A percentile compares a stretch with the other conserved stretches of the same genome.
These are phyloP conservation scores for Tricholoma saponaceum DNA, from an alignment of 768 basidiomycete species.

Conservation along the genomic window DNA sequence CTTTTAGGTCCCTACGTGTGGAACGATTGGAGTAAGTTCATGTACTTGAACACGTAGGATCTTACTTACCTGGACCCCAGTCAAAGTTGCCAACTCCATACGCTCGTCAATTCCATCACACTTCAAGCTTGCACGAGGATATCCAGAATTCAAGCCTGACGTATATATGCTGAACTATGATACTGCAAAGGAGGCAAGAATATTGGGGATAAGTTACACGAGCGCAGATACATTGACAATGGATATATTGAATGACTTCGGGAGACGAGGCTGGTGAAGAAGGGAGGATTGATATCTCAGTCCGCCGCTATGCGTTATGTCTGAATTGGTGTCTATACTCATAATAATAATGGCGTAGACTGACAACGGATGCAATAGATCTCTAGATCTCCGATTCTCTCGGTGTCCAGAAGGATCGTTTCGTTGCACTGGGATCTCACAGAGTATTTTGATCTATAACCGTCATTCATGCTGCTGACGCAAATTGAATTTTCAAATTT, in stretches of 20 bases:
- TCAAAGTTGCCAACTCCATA: constrained; percentile 28
- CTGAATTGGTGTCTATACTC: too few relatives aligned
- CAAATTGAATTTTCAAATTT: too few relatives aligned
- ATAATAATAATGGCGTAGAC: too few relatives aligned
- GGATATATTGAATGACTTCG: constrained; percentile 30
- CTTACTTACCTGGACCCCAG: constrained; percentile 13
- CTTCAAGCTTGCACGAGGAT: constrained; percentile 20
- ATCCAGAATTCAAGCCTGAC: constrained; percentile 26
- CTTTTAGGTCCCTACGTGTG: constrained; percentile 17
- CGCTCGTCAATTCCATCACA: constrained; percentile 21
- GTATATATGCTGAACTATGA: constrained; percentile 19
- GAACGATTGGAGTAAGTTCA: constrained; percentile 33
- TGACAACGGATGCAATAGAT: too few relatives aligned
- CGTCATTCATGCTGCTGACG: too few relatives aligned
- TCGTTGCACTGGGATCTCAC: too few relatives aligned
- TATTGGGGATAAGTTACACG: constrained; percentile 28
- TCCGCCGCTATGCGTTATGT: too few relatives aligned
- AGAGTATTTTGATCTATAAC: too few relatives aligned
- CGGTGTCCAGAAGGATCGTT: too few relatives aligned
- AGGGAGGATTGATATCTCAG: not conserved
- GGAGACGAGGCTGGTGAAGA: constrained; percentile 27
- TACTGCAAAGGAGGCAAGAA: constrained; percentile 21
- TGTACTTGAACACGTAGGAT: not conserved
- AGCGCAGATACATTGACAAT: constrained; percentile 24
- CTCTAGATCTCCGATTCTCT: too few relatives aligned